Evolutionary conservation across 352 stramenopile species (phyloP).

Genomic region (Achlya hypogyna): DNA sequence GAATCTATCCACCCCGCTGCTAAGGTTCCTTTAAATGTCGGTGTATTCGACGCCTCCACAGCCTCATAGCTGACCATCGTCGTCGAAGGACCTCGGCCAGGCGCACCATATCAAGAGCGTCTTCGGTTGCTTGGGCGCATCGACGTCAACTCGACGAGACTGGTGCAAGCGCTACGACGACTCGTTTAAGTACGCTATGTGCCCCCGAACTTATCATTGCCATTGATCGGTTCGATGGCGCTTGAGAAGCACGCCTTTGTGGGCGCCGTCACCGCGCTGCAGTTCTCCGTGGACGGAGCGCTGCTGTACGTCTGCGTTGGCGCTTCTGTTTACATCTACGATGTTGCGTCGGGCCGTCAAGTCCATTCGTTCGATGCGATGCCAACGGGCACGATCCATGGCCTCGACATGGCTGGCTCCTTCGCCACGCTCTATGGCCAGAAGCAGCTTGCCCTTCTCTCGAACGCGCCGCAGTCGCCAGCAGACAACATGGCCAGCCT

Average conservation of each 20-base stretch:
- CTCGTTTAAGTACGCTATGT: no score
- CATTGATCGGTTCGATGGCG: no score
- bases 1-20: no score
- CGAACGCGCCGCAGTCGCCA: slow-evolving; percentile 35
- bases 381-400: slow-evolving; percentile 60
- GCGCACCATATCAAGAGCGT: no score
- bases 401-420: slow-evolving; percentile 39
- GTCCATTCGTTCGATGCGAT: slow-evolving; percentile 22
- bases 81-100: no score
- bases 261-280: slow-evolving; percentile 71
- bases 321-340: slow-evolving; percentile 54
- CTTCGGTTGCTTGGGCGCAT: no score
- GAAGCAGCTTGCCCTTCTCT: slow-evolving; percentile 59
- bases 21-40: no score
- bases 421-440: slow-evolving; percentile 66
- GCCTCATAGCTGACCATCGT: no score
- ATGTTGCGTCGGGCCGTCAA: slow-evolving; percentile 27
- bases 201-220: no score
- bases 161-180: no score
- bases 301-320: slow-evolving; percentile 70
- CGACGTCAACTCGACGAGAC: no score
- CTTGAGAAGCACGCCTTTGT: slow-evolving; percentile 59
- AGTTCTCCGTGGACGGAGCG: slow-evolving; percentile 57
- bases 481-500: slow-evolving; percentile 18
- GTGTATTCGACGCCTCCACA: no score